These are phyloP conservation scores for Phaseolus lunatus DNA, from an alignment of 306 rosid genomes.

Conservation along the genomic window DNA sequence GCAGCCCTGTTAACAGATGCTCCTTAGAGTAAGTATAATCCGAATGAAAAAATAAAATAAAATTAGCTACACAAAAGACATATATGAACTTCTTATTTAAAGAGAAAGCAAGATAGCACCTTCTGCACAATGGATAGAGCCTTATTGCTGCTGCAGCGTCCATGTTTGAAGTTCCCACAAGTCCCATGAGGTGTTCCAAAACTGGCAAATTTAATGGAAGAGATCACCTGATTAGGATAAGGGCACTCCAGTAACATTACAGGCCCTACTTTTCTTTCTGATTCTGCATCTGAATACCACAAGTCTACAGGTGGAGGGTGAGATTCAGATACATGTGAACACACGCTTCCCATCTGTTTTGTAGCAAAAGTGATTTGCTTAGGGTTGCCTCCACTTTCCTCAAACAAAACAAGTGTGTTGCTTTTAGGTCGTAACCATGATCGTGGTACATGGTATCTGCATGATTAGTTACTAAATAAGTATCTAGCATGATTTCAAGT, in stretches of 20 bases:
- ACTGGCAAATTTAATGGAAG: slow-evolving; percentile 89
- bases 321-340: slow-evolving; percentile 82
- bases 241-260: slow-evolving; percentile 75
- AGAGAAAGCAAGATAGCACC: slow-evolving; percentile 49
- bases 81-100: background rate
- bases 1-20: slow-evolving; percentile 65
- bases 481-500: background rate
- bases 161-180: slow-evolving; percentile 79
- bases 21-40: slow-evolving; percentile 29
- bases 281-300: slow-evolving; percentile 64
- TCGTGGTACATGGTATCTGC: slow-evolving; percentile 86
- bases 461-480: slow-evolving; percentile 28
- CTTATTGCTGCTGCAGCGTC: slow-evolving; percentile 67
- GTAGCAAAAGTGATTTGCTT: slow-evolving; percentile 64
- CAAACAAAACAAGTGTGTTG: slow-evolving; percentile 79
- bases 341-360: slow-evolving; percentile 67
- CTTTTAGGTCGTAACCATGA: slow-evolving; percentile 72
- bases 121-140: slow-evolving; percentile 72
- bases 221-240: slow-evolving; percentile 70
- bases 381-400: slow-evolving; percentile 91
- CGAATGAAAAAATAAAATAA: background rate
- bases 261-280: slow-evolving; percentile 54
- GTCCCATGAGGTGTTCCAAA: slow-evolving; percentile 82
- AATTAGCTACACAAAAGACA: background rate
- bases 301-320: slow-evolving; percentile 79